A percentile compares a stretch with the other conserved stretches of the same genome.
Conservation (phyloP, 148 eudicot genomes). For the Amaranthus hypochondriacus region DNA sequence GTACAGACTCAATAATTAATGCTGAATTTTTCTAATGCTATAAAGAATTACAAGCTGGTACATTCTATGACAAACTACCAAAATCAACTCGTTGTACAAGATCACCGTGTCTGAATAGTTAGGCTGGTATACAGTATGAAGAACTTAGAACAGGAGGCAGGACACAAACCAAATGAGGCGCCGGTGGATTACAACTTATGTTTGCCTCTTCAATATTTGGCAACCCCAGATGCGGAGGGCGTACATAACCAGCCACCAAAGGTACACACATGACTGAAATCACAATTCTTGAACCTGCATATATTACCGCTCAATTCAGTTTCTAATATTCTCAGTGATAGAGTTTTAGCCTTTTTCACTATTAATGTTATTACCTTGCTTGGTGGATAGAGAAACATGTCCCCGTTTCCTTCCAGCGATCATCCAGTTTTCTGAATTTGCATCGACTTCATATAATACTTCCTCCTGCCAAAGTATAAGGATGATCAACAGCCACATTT, state of each 20-base stretch:
- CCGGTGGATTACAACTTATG: constrained; percentile 92
- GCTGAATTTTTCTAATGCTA: constrained; percentile 1
- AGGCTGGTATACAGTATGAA: constrained; percentile 80
- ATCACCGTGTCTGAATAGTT: constrained; percentile 10
- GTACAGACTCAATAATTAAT: constrained; percentile 15
- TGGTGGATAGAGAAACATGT: constrained; percentile 59
- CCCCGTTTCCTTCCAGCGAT: constrained; percentile 98
- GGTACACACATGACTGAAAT: constrained; percentile 79
- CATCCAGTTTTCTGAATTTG: constrained; percentile 96
- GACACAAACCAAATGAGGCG: constrained; percentile 87
- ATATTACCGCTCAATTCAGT: not conserved
- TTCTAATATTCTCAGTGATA: not conserved
- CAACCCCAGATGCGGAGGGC: constrained; percentile 80
- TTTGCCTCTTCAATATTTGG: constrained; percentile 62
- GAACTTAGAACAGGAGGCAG: constrained; percentile 91
- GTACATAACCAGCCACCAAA: constrained; percentile 85
- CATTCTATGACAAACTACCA: constrained; percentile 11
- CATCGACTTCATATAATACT: constrained; percentile 80
- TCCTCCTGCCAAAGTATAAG: constrained; percentile 43
- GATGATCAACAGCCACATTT: not conserved
- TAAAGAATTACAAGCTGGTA: constrained; percentile 1
- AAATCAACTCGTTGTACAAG: constrained; percentile 15
- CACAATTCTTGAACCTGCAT: constrained; percentile 79
- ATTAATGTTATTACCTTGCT: constrained; percentile 51
- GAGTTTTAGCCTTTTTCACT: not conserved